Conservation (phyloP, 108 stramenopile genomes). For the Skeletonema grethae region DNA sequence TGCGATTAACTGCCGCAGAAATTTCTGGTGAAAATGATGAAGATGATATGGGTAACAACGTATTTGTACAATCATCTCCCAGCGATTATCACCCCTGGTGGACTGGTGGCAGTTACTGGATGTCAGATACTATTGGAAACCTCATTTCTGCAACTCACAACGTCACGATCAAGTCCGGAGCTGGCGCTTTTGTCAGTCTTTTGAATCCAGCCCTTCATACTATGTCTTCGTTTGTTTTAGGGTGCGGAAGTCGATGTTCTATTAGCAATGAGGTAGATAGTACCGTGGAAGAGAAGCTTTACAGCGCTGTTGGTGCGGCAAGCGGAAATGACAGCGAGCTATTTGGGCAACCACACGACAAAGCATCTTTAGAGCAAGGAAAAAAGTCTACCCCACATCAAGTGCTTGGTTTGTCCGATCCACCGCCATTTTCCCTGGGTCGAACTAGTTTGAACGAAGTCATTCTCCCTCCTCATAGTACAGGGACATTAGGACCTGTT, state of each 20-base stretch:
- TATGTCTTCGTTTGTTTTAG: conserved; percentile 62
- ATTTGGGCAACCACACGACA: conserved; percentile 37
- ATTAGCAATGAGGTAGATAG: conserved; percentile 44
- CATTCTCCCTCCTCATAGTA: conserved; percentile 71
- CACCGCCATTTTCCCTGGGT: conserved; percentile 71
- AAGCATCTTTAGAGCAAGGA: conserved; percentile 9
- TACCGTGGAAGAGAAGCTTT: conserved; percentile 33
- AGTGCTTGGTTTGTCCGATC: conserved; percentile 35
- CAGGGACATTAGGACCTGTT: conserved; percentile 73
- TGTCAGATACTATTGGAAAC: conserved; percentile 58
- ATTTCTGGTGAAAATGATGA: conserved; percentile 18
- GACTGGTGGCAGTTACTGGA: conserved; percentile 67
- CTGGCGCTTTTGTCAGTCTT: conserved; percentile 65
- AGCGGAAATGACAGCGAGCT: conserved; percentile 59
- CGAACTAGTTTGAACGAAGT: conserved; percentile 64
- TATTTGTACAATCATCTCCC: conserved; percentile 29
- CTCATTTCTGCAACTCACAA: conserved; percentile 77
- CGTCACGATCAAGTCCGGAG: conserved; percentile 66
- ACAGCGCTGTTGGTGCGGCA: conserved; percentile 74
- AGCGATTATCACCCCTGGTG: conserved; percentile 63
- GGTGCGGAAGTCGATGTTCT: conserved; percentile 77
- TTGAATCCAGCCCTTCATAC: conserved; percentile 69
- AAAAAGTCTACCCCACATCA: conserved; percentile 33
- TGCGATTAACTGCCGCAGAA: conserved; percentile 55
- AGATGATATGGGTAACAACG: conserved; percentile 12